phyloP scores from a whole-genome alignment of 2,329 filamentous ascomycete genomes.

The Sporothrix phasma region DNA sequence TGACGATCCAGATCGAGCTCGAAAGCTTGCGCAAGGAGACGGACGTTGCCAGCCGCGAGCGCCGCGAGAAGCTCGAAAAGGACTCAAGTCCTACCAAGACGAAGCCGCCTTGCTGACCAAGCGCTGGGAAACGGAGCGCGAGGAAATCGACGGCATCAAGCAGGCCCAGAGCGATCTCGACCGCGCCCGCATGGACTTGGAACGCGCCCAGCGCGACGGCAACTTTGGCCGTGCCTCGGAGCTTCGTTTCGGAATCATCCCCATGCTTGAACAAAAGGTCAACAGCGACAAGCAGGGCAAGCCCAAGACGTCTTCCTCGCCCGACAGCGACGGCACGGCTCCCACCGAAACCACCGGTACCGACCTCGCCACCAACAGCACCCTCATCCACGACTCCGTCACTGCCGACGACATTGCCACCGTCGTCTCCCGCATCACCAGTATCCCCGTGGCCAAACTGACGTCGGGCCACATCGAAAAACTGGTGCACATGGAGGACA shows the following conservation, averaged over 20 bases:
- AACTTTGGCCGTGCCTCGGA: conserved; percentile 89
- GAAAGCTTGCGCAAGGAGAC: conserved; percentile 92
- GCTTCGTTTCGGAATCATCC: conserved; percentile 79
- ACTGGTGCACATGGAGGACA: conserved; percentile 91
- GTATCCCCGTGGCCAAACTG: conserved; percentile 85
- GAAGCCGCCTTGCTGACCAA: conserved; percentile 66
- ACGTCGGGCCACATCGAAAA: conserved; percentile 93
- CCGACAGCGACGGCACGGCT: conserved; percentile 28
- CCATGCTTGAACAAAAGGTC: conserved; percentile 65
- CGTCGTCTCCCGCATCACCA: conserved; percentile 83
- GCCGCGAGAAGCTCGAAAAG: conserved; percentile 73
- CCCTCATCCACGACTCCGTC: conserved; percentile 86
- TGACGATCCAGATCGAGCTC: conserved; percentile 94
- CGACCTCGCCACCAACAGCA: conserved; percentile 31
- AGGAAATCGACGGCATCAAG: conserved; percentile 80
- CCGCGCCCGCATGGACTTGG: conserved; percentile 71
- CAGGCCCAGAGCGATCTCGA: conserved; percentile 82
- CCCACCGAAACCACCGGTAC: conserved; percentile 24
- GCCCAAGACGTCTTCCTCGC: conserved; percentile 16
- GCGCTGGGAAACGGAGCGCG: conserved; percentile 83
- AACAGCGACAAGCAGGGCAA: conserved; percentile 57
- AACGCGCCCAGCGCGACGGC: conserved; percentile 75
- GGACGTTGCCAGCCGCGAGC: conserved; percentile 78
- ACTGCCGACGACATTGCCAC: conserved; percentile 87
- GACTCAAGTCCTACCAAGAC: conserved; percentile 67